Evolutionary conservation across 106 monocot genomes (phyloP).

Genomic region (Acanthochlamys bracteata): DNA sequence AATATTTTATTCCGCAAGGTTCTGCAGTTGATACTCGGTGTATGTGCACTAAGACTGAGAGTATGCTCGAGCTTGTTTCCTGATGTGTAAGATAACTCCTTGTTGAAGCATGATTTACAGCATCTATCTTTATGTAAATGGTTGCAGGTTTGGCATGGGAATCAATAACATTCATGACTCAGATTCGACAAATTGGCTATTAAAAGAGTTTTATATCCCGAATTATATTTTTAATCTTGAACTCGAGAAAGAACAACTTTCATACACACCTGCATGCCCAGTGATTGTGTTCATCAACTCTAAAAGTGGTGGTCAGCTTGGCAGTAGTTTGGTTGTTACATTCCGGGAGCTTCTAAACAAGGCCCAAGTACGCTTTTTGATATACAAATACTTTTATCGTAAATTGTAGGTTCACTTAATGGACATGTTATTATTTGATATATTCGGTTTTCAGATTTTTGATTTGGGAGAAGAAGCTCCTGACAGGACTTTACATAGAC

Average conservation of each 20-base stretch:
- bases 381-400: neutral
- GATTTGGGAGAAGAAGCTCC: constrained; percentile 81
- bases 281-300: constrained; percentile 82
- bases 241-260: constrained; percentile 1
- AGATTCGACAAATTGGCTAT: no score
- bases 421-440: no score
- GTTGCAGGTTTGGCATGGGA: no score
- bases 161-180: no score
- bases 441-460: constrained; percentile 84
- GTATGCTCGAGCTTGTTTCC: no score
- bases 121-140: no score
- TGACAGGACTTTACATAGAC: constrained; percentile 66
- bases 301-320: constrained; percentile 87
- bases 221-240: constrained; percentile 50
- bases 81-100: no score
- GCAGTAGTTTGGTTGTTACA: constrained; percentile 55
- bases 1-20: no score
- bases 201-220: constrained; percentile 71
- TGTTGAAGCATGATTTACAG: no score
- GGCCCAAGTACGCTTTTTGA: constrained; percentile 24
- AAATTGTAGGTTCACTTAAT: neutral
- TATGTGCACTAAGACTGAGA: no score
- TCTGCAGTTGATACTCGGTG: no score
- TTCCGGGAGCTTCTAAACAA: constrained; percentile 71
- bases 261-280: constrained; percentile 38